Evolutionary conservation across 2,329 filamentous ascomycete species (phyloP), one percentile per base, ranked within the genome.

Genomic region (Diplodia seriata): DNA sequence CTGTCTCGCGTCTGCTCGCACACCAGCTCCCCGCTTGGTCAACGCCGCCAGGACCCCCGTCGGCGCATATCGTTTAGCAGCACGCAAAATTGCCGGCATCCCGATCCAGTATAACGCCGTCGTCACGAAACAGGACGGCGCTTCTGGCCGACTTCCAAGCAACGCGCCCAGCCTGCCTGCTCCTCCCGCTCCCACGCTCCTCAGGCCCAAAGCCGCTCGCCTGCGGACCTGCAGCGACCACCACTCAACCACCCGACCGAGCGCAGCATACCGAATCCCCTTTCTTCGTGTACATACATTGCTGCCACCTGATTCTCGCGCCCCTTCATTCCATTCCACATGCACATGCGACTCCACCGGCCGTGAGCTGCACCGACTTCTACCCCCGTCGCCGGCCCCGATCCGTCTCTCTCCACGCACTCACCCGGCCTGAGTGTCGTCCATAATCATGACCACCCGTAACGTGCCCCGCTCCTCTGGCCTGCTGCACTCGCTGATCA

Each of bases 41-140:
- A 49, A 11, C 31, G 11, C 20, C 12, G 50, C 50, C 62, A 66
- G 59, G 43, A 47, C 59, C 43, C 26, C 49, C 55, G 55, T 40
- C 43, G 15, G 40, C 40, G 57, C 57, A 50, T 50, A 50, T 63
- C 59, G 59, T 51, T 38, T 63, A 63, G 59, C 59, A 63, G 43
- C 59, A 47, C 36, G 59, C 59, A 63, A 59, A 65, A 65, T 65
- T 65, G 62, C 62, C 50, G 33, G 49, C 29, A 36, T 50, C 62
- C 62, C 62, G 62, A 65, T 65, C 43, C n/a, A 65, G 62, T 51
- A 65, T 54, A 65, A 55, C 50, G 50, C 62, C 62, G 62, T 65
- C 62, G 62, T 65, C 62, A 55, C 62, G 62, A 55, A 65, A 65
- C 50, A 65, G 51, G 47, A 64, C 61, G 47, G 62, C 50, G 33